These are phyloP conservation scores for Fusarium dlaminii DNA, from an alignment of 2,329 filamentous ascomycete genomes.

Conservation along the genomic window DNA sequence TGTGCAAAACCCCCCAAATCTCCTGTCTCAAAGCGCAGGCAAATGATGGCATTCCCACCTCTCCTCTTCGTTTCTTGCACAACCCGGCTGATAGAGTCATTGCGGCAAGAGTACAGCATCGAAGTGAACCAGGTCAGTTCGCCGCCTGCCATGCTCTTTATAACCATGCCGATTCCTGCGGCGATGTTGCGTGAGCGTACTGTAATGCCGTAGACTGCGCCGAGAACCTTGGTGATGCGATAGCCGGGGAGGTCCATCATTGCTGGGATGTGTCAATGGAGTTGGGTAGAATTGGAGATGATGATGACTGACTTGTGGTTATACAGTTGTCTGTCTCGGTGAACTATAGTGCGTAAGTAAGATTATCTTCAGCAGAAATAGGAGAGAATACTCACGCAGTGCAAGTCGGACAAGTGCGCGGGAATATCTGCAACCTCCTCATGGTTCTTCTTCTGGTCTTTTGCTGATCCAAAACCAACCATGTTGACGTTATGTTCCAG, in stretches of 20 bases:
- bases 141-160: slow-evolving; percentile 67
- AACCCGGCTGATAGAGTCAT: slow-evolving; percentile 65
- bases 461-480: slow-evolving; percentile 38
- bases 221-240: slow-evolving; percentile 65
- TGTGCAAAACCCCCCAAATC: slow-evolving; percentile 66
- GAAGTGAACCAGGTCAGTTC: slow-evolving; percentile 69
- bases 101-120: slow-evolving; percentile 67
- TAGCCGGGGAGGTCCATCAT: slow-evolving; percentile 73
- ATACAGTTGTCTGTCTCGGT: slow-evolving; percentile 70
- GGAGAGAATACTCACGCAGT: slow-evolving; percentile 50
- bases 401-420: slow-evolving; percentile 56
- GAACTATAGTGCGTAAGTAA: slow-evolving; percentile 42
- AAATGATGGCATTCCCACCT: slow-evolving; percentile 69
- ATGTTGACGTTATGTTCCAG: slow-evolving; percentile 27
- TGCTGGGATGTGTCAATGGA: slow-evolving; percentile 44
- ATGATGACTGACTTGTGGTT: slow-evolving; percentile 57
- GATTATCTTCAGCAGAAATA: too few species aligned
- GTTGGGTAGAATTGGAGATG: background rate
- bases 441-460: slow-evolving; percentile 35
- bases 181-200: slow-evolving; percentile 68
- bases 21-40: slow-evolving; percentile 65
- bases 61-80: slow-evolving; percentile 66
- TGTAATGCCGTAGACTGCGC: slow-evolving; percentile 66
- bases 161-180: slow-evolving; percentile 63
- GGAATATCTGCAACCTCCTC: slow-evolving; percentile 50